Evolutionary conservation across 2,329 filamentous ascomycete species (phyloP).

Genomic region (Fusarium sp.): DNA sequence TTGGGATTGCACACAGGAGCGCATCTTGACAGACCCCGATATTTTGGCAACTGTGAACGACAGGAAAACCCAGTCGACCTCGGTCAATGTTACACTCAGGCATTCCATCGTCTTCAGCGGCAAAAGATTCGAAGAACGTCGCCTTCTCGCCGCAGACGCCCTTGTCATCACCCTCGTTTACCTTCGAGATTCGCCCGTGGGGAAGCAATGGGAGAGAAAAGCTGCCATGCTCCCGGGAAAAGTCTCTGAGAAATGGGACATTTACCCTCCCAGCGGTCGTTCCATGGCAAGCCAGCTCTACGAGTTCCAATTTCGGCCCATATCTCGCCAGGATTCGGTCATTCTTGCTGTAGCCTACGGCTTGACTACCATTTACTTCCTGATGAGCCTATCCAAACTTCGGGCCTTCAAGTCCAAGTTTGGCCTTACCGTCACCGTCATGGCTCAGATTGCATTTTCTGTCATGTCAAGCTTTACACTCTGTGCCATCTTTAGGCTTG

Average conservation of each 20-base stretch:
- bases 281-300: slow-evolving; percentile 71
- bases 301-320: slow-evolving; percentile 81
- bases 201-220: slow-evolving; percentile 71
- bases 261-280: slow-evolving; percentile 70
- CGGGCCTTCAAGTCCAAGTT: slow-evolving; percentile 80
- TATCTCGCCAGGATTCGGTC: slow-evolving; percentile 73
- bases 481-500: slow-evolving; percentile 79
- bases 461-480: slow-evolving; percentile 84
- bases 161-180: slow-evolving; percentile 83
- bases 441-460: slow-evolving; percentile 76
- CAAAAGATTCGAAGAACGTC: slow-evolving; percentile 77
- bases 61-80: slow-evolving; percentile 69
- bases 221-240: slow-evolving; percentile 63
- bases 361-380: slow-evolving; percentile 71
- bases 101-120: slow-evolving; percentile 86
- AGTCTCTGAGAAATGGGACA: slow-evolving; percentile 66
- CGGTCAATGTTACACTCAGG: slow-evolving; percentile 77
- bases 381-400: slow-evolving; percentile 74
- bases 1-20: slow-evolving; percentile 74
- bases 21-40: slow-evolving; percentile 69
- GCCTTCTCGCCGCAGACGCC: slow-evolving; percentile 77
- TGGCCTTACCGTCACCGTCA: slow-evolving; percentile 76
- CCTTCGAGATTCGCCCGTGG: slow-evolving; percentile 71
- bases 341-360: slow-evolving; percentile 73
- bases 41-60: slow-evolving; percentile 77